phyloP scores from a whole-genome alignment of 2,329 filamentous ascomycete genomes.

The Polytolypa hystricis region DNA sequence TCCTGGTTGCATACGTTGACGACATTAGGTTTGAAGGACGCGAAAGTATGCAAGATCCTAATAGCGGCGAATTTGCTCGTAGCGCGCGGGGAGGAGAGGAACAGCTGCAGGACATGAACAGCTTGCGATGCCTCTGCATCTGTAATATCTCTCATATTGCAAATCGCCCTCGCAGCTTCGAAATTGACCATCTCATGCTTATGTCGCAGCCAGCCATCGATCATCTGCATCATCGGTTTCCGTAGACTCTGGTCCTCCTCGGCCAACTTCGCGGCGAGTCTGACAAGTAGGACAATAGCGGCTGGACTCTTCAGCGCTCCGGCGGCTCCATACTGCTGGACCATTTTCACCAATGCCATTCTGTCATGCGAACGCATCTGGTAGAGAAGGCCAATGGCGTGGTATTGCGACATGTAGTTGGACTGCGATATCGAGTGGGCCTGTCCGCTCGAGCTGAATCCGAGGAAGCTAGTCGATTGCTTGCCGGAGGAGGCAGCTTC shows the following conservation, averaged over 20 bases:
- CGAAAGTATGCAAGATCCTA: conserved; percentile 90
- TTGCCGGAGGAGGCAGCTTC: conserved; percentile 87
- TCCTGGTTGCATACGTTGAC: conserved; percentile 93
- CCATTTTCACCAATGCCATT: conserved; percentile 99
- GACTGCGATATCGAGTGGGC: conserved; percentile 65
- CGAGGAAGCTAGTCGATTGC: conserved; percentile 80
- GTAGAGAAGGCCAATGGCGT: conserved; percentile 92
- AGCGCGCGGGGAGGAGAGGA: conserved; percentile 87
- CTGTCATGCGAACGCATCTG: conserved; percentile 96
- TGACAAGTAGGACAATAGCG: conserved; percentile 82
- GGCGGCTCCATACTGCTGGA: conserved; percentile 91
- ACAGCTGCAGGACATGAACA: conserved; percentile 89
- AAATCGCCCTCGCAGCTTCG: conserved; percentile 95
- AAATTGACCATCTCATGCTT: conserved; percentile 99
- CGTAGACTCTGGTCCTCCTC: conserved; percentile 83
- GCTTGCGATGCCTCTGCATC: conserved; percentile 86
- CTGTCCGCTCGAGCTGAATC: conserved; percentile 72
- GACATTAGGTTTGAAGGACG: conserved; percentile 87
- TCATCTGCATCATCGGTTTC: conserved; percentile 92
- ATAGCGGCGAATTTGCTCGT: conserved; percentile 97
- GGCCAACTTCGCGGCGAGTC: conserved; percentile 83
- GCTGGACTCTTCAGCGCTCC: conserved; percentile 93
- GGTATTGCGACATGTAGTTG: conserved; percentile 97
- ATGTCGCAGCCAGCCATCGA: conserved; percentile 92
- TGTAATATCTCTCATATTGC: conserved; percentile 83